Percentiles rank a stretch among this genome's conserved stretches.
Conservation (phyloP, 768 basidiomycete genomes). For the Lyophyllum semitale region DNA sequence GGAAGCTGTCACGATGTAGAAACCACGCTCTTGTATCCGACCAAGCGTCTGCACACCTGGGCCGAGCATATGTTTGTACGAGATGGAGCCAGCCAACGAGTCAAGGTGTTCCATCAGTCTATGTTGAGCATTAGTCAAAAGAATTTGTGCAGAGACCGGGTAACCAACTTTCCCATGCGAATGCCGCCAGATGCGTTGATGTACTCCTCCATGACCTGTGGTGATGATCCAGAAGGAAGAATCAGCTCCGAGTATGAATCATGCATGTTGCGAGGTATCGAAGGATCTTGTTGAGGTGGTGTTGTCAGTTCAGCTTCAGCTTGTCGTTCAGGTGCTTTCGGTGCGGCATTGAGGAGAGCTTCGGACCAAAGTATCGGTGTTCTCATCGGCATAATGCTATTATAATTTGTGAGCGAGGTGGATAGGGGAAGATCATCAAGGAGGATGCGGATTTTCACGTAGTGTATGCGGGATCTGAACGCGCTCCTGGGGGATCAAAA, state of each 20-base stretch:
- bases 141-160: neutral
- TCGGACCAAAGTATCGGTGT: slow-evolving; percentile 60
- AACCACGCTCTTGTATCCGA: slow-evolving; percentile 59
- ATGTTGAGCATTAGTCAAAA: neutral
- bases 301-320: slow-evolving; percentile 11
- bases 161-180: slow-evolving; percentile 59
- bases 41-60: slow-evolving; percentile 58
- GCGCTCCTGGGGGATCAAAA: slow-evolving; percentile 37
- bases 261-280: slow-evolving; percentile 58
- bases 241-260: slow-evolving; percentile 71
- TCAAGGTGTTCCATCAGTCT: slow-evolving; percentile 82
- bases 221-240: slow-evolving; percentile 64
- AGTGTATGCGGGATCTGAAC: slow-evolving; percentile 54
- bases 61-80: slow-evolving; percentile 82
- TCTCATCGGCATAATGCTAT: slow-evolving; percentile 59
- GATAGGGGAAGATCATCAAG: neutral
- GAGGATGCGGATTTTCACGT: slow-evolving; percentile 35
- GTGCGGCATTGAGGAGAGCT: slow-evolving; percentile 45
- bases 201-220: slow-evolving; percentile 64
- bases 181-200: slow-evolving; percentile 73
- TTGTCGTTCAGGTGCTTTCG: slow-evolving; percentile 16
- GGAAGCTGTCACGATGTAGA: slow-evolving; percentile 83
- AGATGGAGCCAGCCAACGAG: slow-evolving; percentile 81
- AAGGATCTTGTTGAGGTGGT: slow-evolving; percentile 22
- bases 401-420: neutral